Conservation (phyloP, 2,329 filamentous ascomycete species). For the Talaromyces marneffei region DNA sequence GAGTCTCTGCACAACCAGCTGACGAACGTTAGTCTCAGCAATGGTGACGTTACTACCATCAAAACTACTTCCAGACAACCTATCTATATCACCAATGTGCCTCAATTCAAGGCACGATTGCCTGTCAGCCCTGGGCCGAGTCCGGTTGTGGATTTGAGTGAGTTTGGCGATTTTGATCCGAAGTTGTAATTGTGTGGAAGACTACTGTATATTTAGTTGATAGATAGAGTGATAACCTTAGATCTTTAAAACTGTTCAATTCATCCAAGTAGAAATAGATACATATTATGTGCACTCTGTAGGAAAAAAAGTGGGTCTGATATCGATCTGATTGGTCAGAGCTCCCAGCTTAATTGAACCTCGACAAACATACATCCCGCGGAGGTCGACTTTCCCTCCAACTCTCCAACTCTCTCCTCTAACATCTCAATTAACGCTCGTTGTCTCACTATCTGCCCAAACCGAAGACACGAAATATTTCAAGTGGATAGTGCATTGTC, state of each 20-base stretch:
- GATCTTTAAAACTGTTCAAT: neutral
- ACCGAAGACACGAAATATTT: neutral
- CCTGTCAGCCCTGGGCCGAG: constrained; percentile 65
- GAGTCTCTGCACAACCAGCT: constrained; percentile 24
- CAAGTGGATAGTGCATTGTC: neutral
- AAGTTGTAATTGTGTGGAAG: constrained; percentile 56
- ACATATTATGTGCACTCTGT: too few relatives aligned
- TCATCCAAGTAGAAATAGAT: neutral
- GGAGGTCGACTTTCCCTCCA: constrained; percentile 2
- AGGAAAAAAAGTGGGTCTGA: neutral
- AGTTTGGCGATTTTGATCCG: constrained; percentile 78
- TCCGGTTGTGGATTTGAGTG: constrained; percentile 67
- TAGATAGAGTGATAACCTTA: neutral
- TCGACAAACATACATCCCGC: constrained; percentile 7
- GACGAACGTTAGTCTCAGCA: constrained; percentile 16
- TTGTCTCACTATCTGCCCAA: neutral
- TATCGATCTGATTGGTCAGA: constrained; percentile 1
- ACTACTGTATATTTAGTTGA: constrained; percentile 11
- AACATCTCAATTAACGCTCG: neutral
- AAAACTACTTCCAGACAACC: constrained; percentile 32
- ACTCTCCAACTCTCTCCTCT: neutral
- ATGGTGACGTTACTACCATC: constrained; percentile 28
- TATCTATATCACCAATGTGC: constrained; percentile 67
- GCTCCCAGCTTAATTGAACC: constrained; percentile 5
- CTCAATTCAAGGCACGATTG: constrained; percentile 72